Percentiles rank a stretch among this genome's conserved stretches.
Conservation (phyloP, 202 grass and related monocot species). For the Zoysia matrella region DNA sequence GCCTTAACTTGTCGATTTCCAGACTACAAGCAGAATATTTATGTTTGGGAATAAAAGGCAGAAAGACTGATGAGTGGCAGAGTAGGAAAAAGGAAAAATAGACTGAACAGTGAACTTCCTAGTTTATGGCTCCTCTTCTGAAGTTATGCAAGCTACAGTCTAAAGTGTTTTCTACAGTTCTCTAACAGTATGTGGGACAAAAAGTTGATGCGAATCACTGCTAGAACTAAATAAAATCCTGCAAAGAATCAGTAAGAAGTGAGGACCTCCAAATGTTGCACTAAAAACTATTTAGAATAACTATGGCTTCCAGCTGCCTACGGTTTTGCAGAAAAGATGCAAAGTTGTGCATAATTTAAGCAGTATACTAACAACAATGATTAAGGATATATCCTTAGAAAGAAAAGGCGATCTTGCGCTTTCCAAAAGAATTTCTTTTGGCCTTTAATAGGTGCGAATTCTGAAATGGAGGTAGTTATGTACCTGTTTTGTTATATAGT, state of each 20-base stretch:
- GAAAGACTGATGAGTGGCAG: background rate
- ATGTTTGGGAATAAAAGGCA: slow-evolving; percentile 30
- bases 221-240: slow-evolving; percentile 8
- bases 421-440: background rate
- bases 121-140: slow-evolving; percentile 10
- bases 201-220: background rate
- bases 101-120: slow-evolving; percentile 2
- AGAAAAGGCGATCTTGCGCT: slow-evolving; percentile 13
- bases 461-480: background rate
- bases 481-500: background rate
- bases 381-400: slow-evolving; percentile 35
- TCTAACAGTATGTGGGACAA: slow-evolving; percentile 7
- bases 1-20: no score
- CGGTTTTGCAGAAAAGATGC: slow-evolving; percentile 36
- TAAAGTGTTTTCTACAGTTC: background rate
- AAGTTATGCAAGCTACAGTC: background rate
- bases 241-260: slow-evolving; percentile 4
- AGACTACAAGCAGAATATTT: slow-evolving; percentile 34
- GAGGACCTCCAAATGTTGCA: slow-evolving; percentile 2
- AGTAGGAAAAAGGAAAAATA: background rate
- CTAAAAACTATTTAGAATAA: background rate
- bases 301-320: slow-evolving; percentile 31
- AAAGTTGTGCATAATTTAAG: slow-evolving; percentile 46
- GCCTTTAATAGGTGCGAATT: background rate
- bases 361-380: slow-evolving; percentile 31